phyloP scores from a whole-genome alignment of 768 basidiomycete species.

The Lepiota subincarnata region DNA sequence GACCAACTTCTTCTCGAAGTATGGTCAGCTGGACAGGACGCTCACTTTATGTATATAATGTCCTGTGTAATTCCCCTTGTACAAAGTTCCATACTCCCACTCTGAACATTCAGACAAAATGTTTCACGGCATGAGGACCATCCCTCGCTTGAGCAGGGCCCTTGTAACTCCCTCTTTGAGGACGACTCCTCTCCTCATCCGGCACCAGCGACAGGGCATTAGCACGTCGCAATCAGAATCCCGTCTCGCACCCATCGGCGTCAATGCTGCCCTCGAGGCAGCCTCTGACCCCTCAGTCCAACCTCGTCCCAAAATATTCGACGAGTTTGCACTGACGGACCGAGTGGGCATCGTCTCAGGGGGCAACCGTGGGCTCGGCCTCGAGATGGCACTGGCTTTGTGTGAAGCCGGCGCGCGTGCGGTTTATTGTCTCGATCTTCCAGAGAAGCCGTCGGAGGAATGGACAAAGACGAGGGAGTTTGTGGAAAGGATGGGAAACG shows the following conservation, averaged over 20 bases:
- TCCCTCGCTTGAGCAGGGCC: too few relatives aligned
- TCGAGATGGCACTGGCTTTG: constrained; percentile 79
- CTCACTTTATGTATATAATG: too few relatives aligned
- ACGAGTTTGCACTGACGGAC: constrained; percentile 53
- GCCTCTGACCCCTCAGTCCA: constrained; percentile 29
- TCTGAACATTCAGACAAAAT: not conserved
- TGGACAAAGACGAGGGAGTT: constrained; percentile 53
- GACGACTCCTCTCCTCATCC: not conserved
- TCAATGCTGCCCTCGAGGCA: constrained; percentile 50
- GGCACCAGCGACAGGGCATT: not conserved
- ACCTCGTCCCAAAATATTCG: constrained; percentile 49
- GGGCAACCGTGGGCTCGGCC: constrained; percentile 66
- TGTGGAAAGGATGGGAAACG: constrained; percentile 40
- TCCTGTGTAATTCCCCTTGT: not conserved
- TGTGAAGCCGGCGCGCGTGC: constrained; percentile 69
- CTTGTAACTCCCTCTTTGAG: not conserved
- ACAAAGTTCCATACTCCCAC: not conserved
- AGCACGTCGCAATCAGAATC: constrained; percentile 38
- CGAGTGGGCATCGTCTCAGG: constrained; percentile 63
- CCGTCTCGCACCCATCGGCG: constrained; percentile 58
- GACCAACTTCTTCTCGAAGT: too few relatives aligned
- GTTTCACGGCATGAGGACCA: not conserved
- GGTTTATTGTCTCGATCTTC: constrained; percentile 68
- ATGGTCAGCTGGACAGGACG: too few relatives aligned
- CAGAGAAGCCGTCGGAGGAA: constrained; percentile 50